Percentiles rank a stretch among this genome's conserved stretches.
Conservation (phyloP, 192 early-diverging fungal genomes). For the Cetraspora pellucida region DNA sequence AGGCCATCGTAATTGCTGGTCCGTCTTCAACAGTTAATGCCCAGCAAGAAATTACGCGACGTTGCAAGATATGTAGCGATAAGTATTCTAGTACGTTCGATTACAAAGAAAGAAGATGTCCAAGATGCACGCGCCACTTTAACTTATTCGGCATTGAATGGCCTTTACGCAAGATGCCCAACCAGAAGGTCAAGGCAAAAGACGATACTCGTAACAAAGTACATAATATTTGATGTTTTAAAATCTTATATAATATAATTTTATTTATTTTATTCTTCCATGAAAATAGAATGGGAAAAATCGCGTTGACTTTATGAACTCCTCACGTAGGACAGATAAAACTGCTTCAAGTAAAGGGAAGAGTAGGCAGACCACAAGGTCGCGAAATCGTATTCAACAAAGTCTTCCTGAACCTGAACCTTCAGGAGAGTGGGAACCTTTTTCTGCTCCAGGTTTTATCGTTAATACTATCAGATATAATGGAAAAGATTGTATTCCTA, state of each 20-base stretch:
- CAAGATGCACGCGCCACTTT: constrained; percentile 11
- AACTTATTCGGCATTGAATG: constrained; percentile 16
- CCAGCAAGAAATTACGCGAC: neutral
- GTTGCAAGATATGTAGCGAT: neutral
- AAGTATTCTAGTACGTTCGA: neutral
- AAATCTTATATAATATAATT: too few relatives aligned
- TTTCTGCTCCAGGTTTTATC: neutral
- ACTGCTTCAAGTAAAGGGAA: neutral
- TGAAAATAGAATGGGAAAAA: too few relatives aligned
- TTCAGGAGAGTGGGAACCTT: neutral
- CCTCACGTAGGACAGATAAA: neutral
- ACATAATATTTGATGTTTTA: neutral
- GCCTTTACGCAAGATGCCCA: constrained; percentile 5
- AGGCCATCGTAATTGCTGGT: neutral
- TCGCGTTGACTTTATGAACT: neutral
- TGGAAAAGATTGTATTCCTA: neutral
- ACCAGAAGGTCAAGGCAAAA: neutral
- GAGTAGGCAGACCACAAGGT: neutral
- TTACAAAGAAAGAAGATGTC: neutral
- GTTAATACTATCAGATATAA: neutral
- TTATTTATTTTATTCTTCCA: too few relatives aligned
- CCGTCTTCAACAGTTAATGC: neutral
- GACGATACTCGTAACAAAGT: neutral
- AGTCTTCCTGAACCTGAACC: neutral
- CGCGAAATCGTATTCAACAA: neutral